These are phyloP conservation scores for Suillus tomentosus DNA, from an alignment of 768 basidiomycete genomes.

Conservation along the genomic window DNA sequence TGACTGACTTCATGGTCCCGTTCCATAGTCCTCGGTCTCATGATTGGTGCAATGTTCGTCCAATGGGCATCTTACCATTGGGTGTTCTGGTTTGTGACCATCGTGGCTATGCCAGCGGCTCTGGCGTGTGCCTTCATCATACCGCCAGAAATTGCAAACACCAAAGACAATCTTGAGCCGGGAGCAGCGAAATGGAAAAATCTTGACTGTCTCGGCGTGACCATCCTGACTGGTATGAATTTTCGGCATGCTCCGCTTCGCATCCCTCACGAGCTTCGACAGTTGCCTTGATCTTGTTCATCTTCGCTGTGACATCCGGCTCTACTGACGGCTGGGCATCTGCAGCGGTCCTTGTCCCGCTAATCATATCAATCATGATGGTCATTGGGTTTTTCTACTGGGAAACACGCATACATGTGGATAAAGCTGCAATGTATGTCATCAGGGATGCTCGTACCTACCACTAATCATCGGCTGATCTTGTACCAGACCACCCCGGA, in stretches of 20 bases:
- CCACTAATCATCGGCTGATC: constrained; percentile 1
- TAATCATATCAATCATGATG: constrained; percentile 47
- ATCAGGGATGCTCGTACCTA: neutral
- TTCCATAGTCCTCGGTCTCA: constrained; percentile 40
- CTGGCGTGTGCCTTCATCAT: constrained; percentile 36
- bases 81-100: constrained; percentile 52
- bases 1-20: neutral
- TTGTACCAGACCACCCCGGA: constrained; percentile 39
- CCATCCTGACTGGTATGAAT: constrained; percentile 38
- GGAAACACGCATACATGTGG: constrained; percentile 43
- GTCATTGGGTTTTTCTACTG: constrained; percentile 50
- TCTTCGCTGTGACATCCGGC: constrained; percentile 48
- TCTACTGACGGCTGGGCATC: constrained; percentile 52
- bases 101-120: constrained; percentile 39
- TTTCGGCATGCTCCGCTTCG: neutral
- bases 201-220: constrained; percentile 43
- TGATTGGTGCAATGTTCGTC: constrained; percentile 48
- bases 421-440: constrained; percentile 45
- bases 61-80: constrained; percentile 45
- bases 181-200: constrained; percentile 27
- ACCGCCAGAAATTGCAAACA: constrained; percentile 24
- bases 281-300: constrained; percentile 36
- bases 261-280: neutral
- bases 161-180: constrained; percentile 7
- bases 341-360: constrained; percentile 45